Base-by-base conservation (phyloP, 1,139 yeast genomes). In the Martiniozyma asiatica region DNA sequence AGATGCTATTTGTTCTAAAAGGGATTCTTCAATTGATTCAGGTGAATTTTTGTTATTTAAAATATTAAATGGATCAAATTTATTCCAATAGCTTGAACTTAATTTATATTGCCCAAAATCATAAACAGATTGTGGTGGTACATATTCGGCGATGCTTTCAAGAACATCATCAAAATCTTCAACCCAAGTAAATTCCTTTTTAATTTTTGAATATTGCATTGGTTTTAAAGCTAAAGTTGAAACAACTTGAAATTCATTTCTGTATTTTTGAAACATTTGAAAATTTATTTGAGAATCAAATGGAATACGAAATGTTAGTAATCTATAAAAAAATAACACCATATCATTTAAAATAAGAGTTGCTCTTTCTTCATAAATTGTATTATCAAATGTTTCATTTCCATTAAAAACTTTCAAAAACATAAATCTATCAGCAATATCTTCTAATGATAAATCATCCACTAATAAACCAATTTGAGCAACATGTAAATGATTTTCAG, bases 71-170 rank as follows among this genome's bases (percentile, higher is more conserved):
- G 96, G 94, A 47, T 87, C 87, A 18, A 87, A 63, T 23, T 65
- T 58, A 4, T 54, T 56, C 32, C 61, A 59, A 38, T 59, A 67
- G 36, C 70, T 68, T 3, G 70, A 70, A 43, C 79, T 82, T 31
- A 89, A 58, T 20, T 67, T 57, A 47, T 80, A 87, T 7, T 65
- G 54, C 1, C 96, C 95, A 20, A 68, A 61, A 38, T 80, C 92
- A 29, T 68, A 68, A 3, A 69, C 45, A 0, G 77, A 73, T 9
- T 58, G 56, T 0, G 96, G 94, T 0, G 81, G 69, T 9, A 64
- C 61, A 48, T 65, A 82, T 2, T 55, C 59, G 0, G 94, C 63
- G 38, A 80, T 58, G 29, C 71, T 71, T 5, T 64, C 60, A 33
- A 89, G 56, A 3, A 43, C 38, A 7, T 58, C 47, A 27, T 68